A percentile compares a stretch with the other conserved stretches of the same genome.
Evolutionary conservation across 192 early-diverging fungal genomes (phyloP).

Genomic region (Backusella circina): DNA sequence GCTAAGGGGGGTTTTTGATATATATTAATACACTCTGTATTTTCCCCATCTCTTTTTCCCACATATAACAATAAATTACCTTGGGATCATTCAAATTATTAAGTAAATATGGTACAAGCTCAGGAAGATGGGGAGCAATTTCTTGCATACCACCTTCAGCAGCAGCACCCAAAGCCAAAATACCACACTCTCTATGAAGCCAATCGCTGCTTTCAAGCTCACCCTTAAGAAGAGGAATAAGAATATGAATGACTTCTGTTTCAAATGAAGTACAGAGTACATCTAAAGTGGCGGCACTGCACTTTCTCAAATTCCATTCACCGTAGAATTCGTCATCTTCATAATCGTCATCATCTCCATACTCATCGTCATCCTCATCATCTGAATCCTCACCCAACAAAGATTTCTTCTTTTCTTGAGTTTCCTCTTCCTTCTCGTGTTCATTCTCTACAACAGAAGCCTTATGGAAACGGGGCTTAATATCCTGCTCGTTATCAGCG

Average conservation of each 20-base stretch:
- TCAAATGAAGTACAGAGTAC: slow-evolving; percentile 88
- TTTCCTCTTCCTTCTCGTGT: slow-evolving; percentile 13
- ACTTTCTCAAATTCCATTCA: slow-evolving; percentile 99
- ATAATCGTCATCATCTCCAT: slow-evolving; percentile 80
- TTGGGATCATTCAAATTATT: slow-evolving; percentile 76
- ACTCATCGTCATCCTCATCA: slow-evolving; percentile 74
- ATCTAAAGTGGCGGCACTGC: slow-evolving; percentile 94
- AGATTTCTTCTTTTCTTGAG: not conserved
- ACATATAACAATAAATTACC: slow-evolving; percentile 33
- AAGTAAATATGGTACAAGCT: slow-evolving; percentile 84
- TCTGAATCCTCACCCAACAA: slow-evolving; percentile 21
- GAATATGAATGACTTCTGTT: slow-evolving; percentile 75
- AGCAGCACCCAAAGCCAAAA: slow-evolving; percentile 96
- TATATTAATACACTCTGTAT: not conserved
- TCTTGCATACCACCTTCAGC: slow-evolving; percentile 92
- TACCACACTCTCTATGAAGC: slow-evolving; percentile 90
- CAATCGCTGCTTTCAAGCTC: slow-evolving; percentile 84
- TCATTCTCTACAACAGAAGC: slow-evolving; percentile 70
- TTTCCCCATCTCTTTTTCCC: not conserved
- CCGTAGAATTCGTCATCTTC: slow-evolving; percentile 82
- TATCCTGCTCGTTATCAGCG: slow-evolving; percentile 88
- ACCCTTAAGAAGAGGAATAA: slow-evolving; percentile 84
- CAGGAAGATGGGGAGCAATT: slow-evolving; percentile 86
- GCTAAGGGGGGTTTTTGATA: slow-evolving; percentile 40
- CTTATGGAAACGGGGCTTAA: slow-evolving; percentile 92